Conservation (phyloP, 768 basidiomycete species). For the Rhodotorula toruloides region DNA sequence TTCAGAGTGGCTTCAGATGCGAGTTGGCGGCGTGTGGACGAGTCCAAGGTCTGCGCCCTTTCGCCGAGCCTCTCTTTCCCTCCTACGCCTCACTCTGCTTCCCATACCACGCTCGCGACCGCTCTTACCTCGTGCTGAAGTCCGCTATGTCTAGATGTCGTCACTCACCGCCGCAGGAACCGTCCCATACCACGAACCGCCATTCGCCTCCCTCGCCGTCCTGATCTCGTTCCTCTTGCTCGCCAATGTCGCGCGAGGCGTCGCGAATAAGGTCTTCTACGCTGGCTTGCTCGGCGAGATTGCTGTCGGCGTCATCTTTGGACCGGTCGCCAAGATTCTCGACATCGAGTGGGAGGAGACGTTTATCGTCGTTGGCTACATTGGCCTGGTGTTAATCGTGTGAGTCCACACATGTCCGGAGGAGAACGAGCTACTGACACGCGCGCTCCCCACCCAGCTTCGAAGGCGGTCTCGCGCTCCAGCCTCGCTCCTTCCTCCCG, state of each 20-base stretch:
- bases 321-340: conserved; percentile 53
- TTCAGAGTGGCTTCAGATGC: too few relatives aligned
- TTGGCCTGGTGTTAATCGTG: conserved; percentile 55
- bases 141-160: conserved; percentile 9
- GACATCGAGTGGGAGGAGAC: conserved; percentile 50
- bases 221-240: conserved; percentile 57
- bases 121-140: conserved; percentile 7
- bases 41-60: too few relatives aligned
- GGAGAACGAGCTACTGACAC: neutral
- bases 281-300: conserved; percentile 57
- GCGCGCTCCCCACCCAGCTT: neutral
- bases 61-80: too few relatives aligned
- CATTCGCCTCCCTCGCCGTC: conserved; percentile 49
- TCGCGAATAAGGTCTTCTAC: conserved; percentile 50
- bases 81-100: neutral
- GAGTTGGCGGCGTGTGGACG: too few relatives aligned
- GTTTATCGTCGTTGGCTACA: conserved; percentile 52
- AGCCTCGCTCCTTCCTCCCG: conserved; percentile 51
- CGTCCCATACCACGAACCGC: conserved; percentile 47
- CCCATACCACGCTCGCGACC: neutral
- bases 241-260: conserved; percentile 52
- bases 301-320: conserved; percentile 57
- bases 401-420: conserved; percentile 43
- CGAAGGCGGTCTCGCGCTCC: conserved; percentile 57
- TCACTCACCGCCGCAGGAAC: neutral